These are phyloP conservation scores for Corrigiola litoralis DNA, from an alignment of 179 eudicot genomes.

Conservation along the genomic window DNA sequence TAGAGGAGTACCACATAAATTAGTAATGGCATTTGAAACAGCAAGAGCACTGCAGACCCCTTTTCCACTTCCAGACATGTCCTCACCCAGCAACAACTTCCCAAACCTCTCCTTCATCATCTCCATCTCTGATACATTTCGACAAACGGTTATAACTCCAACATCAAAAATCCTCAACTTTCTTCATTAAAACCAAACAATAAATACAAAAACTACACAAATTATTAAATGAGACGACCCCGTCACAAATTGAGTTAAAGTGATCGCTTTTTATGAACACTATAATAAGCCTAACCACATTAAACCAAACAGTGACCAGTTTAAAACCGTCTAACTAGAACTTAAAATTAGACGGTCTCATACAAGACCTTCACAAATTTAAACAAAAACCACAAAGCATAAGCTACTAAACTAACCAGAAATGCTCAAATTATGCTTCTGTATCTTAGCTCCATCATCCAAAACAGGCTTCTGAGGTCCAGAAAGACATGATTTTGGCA, in stretches of 20 bases:
- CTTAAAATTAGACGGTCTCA: no score
- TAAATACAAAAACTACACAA: no score
- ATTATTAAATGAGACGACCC: no score
- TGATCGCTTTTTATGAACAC: no score
- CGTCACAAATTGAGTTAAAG: no score
- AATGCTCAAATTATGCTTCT: constrained; percentile 42
- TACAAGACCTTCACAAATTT: no score
- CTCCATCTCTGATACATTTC: constrained; percentile 50
- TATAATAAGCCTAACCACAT: no score
- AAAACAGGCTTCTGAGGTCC: constrained; percentile 23
- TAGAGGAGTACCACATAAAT: constrained; percentile 78
- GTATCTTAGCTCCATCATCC: constrained; percentile 28
- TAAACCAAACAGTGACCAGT: no score
- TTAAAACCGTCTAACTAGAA: not conserved
- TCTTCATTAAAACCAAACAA: no score
- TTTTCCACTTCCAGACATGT: constrained; percentile 87
- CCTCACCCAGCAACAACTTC: constrained; percentile 73
- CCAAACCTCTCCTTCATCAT: constrained; percentile 80
- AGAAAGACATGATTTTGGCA: constrained; percentile 20
- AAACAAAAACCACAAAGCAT: not conserved
- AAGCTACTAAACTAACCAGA: constrained; percentile 27
- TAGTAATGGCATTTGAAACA: constrained; percentile 78
- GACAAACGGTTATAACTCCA: constrained; percentile 13
- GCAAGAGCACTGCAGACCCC: constrained; percentile 73
- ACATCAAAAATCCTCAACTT: not conserved